These are phyloP conservation scores for Saitozyma podzolica DNA, from an alignment of 768 basidiomycete genomes.

Conservation along the genomic window DNA sequence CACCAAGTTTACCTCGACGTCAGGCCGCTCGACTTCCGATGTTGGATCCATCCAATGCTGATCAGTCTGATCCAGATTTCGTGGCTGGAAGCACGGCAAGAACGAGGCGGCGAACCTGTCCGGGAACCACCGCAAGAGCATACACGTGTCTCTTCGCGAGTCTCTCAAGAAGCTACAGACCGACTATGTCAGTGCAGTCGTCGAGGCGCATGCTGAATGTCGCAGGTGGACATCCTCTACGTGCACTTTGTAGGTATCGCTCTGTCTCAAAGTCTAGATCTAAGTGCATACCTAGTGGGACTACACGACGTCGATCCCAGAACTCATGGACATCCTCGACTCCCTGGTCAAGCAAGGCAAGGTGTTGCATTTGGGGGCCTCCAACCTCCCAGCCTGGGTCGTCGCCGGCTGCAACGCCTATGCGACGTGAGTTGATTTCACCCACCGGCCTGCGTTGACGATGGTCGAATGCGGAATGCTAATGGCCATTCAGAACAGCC, in stretches of 20 bases:
- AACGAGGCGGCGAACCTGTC: slow-evolving; percentile 42
- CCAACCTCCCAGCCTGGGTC: slow-evolving; percentile 35
- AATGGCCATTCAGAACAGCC: slow-evolving; percentile 3
- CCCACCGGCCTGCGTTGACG: neutral
- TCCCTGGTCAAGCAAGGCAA: slow-evolving; percentile 26
- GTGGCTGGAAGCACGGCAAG: slow-evolving; percentile 9
- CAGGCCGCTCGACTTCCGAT: neutral
- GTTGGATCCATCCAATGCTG: too few species aligned
- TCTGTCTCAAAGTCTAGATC: too few species aligned
- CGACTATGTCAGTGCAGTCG: slow-evolving; percentile 49
- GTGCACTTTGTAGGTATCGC: slow-evolving; percentile 43
- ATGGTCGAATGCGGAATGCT: neutral
- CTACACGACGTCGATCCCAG: slow-evolving; percentile 28
- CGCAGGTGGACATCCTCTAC: slow-evolving; percentile 57
- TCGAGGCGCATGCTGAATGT: too few species aligned
- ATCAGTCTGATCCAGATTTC: slow-evolving; percentile 4
- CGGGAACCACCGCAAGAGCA: slow-evolving; percentile 58
- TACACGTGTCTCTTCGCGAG: slow-evolving; percentile 54
- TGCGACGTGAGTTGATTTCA: slow-evolving; percentile 12
- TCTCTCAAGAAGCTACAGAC: slow-evolving; percentile 63
- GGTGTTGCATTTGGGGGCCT: slow-evolving; percentile 40
- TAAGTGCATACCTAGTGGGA: slow-evolving; percentile 27
- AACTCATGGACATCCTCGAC: slow-evolving; percentile 30
- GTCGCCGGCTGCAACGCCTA: slow-evolving; percentile 34
- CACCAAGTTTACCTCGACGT: slow-evolving; percentile 51